phyloP scores from a whole-genome alignment of 208 protist genomes.

The Crithidia bombi region DNA sequence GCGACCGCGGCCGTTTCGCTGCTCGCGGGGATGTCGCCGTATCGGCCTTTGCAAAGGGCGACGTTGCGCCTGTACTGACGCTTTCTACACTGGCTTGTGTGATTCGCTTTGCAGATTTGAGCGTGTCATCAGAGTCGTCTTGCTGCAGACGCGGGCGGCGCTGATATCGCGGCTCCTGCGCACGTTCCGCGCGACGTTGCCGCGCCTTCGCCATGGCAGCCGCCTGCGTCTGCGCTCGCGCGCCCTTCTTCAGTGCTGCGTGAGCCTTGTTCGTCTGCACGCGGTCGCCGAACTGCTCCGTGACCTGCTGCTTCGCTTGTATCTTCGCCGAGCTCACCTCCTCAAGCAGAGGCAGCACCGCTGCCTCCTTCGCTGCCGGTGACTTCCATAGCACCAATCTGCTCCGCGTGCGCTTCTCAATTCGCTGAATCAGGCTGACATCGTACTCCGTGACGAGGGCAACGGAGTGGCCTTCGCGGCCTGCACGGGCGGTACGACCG shows the following conservation, averaged over 20 bases:
- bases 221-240: constrained; percentile 15
- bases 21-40: neutral
- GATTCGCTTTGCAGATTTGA: too few relatives aligned
- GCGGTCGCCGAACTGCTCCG: constrained; percentile 73
- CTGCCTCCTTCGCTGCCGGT: constrained; percentile 51
- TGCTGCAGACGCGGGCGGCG: neutral
- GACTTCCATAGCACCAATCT: constrained; percentile 56
- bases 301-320: constrained; percentile 78
- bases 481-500: constrained; percentile 95
- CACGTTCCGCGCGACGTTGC: neutral
- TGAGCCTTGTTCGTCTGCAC: constrained; percentile 69
- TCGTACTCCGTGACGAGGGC: constrained; percentile 86
- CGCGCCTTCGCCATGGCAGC: constrained; percentile 9
- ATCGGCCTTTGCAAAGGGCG: neutral
- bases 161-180: neutral
- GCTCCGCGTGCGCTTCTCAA: constrained; percentile 56
- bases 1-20: constrained; percentile 1
- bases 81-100: neutral
- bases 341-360: constrained; percentile 72
- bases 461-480: constrained; percentile 66
- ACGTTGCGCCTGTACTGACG: neutral
- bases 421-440: constrained; percentile 69
- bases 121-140: too few relatives aligned
- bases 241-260: constrained; percentile 43
- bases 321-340: constrained; percentile 86